phyloP scores from a whole-genome alignment of 2,329 filamentous ascomycete genomes.

The Pyrenochaeta sp. region DNA sequence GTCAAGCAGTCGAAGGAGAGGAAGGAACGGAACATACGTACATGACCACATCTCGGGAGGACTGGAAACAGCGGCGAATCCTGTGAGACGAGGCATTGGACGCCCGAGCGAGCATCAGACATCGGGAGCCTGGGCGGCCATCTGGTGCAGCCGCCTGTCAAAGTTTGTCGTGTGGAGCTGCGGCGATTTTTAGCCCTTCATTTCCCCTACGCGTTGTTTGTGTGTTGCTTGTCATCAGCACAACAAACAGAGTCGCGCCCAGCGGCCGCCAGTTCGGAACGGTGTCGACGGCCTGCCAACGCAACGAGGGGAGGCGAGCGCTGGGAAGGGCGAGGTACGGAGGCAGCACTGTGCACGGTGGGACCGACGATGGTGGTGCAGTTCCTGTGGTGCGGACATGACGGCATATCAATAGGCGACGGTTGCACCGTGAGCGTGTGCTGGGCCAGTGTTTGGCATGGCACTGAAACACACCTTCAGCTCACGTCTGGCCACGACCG shows the following conservation, averaged over 20 bases:
- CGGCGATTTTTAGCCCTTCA: constrained; percentile 37
- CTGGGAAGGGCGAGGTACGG: constrained; percentile 8
- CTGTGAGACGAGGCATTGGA: constrained; percentile 12
- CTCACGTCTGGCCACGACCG: constrained; percentile 22
- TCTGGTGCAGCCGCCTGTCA: constrained; percentile 33
- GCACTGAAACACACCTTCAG: constrained; percentile 34
- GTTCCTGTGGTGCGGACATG: constrained; percentile 29
- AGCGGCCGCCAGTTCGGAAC: constrained; percentile 3
- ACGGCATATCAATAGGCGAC: constrained; percentile 33
- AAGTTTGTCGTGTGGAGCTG: constrained; percentile 33
- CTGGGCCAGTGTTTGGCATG: constrained; percentile 27
- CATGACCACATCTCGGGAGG: constrained; percentile 2
- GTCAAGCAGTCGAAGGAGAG: constrained; percentile 22
- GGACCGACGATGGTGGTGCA: constrained; percentile 29
- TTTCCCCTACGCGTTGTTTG: constrained; percentile 51
- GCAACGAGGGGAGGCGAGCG: constrained; percentile 7
- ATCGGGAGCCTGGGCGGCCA: constrained; percentile 25
- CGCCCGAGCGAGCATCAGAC: constrained; percentile 12
- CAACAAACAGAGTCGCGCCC: constrained; percentile 31
- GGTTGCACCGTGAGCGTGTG: constrained; percentile 32
- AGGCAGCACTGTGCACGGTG: constrained; percentile 13
- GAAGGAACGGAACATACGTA: constrained; percentile 8
- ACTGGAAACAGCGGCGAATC: constrained; percentile 26
- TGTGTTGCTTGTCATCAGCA: constrained; percentile 30
- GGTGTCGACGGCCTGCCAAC: neutral